A percentile compares a stretch with the other conserved stretches of the same genome.
Evolutionary conservation across 768 basidiomycete species (phyloP).

Genomic region (Porpolomopsis calyptriformis): DNA sequence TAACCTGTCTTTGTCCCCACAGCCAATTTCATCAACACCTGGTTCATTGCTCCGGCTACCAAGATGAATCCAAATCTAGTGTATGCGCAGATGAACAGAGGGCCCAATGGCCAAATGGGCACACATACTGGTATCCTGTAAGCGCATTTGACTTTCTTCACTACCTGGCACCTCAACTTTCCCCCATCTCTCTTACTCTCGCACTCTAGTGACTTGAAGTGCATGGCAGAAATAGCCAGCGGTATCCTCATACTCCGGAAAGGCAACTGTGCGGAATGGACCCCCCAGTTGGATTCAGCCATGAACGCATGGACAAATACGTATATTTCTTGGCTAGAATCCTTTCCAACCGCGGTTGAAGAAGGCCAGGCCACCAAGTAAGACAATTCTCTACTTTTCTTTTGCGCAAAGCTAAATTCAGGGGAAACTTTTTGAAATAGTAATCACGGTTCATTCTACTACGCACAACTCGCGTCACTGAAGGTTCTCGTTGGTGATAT

Average conservation of each 20-base stretch:
- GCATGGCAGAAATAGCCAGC: constrained; percentile 43
- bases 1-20: no score
- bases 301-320: no score
- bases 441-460: constrained; percentile 59
- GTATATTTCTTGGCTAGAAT: no score
- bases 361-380: constrained; percentile 31
- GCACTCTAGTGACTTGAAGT: constrained; percentile 39
- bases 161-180: background rate
- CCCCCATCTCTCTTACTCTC: background rate
- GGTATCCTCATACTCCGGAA: constrained; percentile 47
- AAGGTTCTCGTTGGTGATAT: constrained; percentile 41
- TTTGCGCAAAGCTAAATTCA: background rate
- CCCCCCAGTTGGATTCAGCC: no score
- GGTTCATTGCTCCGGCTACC: constrained; percentile 48
- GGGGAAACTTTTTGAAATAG: constrained; percentile 25
- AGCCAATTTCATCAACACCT: constrained; percentile 38
- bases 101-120: constrained; percentile 28
- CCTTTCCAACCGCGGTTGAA: background rate
- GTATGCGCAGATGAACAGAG: constrained; percentile 42
- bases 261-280: no score
- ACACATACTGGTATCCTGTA: constrained; percentile 46
- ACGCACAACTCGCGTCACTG: constrained; percentile 46
- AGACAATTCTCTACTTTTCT: constrained; percentile 7
- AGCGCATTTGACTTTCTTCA: no score
- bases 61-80: constrained; percentile 57